These are phyloP conservation scores for Penicillium verhagenii DNA, from an alignment of 495 filamentous ascomycete species.

Conservation along the genomic window DNA sequence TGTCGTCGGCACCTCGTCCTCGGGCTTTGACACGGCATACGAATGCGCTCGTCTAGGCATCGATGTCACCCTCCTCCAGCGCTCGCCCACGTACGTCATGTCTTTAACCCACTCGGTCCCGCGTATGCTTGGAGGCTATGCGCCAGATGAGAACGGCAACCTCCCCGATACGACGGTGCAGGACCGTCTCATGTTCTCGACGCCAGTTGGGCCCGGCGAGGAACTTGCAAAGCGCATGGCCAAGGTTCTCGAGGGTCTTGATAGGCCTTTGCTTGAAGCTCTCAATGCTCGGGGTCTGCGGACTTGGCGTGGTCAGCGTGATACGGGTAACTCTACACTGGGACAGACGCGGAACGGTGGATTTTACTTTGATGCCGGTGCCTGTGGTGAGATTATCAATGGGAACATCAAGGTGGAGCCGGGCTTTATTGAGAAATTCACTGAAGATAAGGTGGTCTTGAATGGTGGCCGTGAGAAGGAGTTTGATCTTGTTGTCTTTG, in stretches of 20 bases:
- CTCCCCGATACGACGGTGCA: slow-evolving; percentile 7
- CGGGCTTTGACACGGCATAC: slow-evolving; percentile 68
- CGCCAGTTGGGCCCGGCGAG: slow-evolving; percentile 16
- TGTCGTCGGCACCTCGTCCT: slow-evolving; percentile 71
- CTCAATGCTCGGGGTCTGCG: slow-evolving; percentile 19
- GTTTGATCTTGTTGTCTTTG: slow-evolving; percentile 72
- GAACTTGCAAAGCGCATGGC: slow-evolving; percentile 14
- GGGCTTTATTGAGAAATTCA: slow-evolving; percentile 33
- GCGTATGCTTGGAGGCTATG: slow-evolving; percentile 19
- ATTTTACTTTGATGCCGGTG: slow-evolving; percentile 69
- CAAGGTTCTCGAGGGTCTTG: slow-evolving; percentile 14
- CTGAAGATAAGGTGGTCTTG: slow-evolving; percentile 44
- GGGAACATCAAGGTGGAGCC: slow-evolving; percentile 69
- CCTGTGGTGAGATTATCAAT: slow-evolving; percentile 62
- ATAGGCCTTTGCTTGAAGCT: slow-evolving; percentile 18
- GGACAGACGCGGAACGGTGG: slow-evolving; percentile 57
- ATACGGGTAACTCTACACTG: slow-evolving; percentile 21
- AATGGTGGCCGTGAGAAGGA: slow-evolving; percentile 58
- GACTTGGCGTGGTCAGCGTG: slow-evolving; percentile 28
- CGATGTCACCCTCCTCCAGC: slow-evolving; percentile 69
- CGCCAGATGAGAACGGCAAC: slow-evolving; percentile 13
- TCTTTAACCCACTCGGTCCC: slow-evolving; percentile 25
- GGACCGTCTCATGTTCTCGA: slow-evolving; percentile 17
- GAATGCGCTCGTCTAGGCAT: slow-evolving; percentile 57
- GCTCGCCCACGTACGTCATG: slow-evolving; percentile 64